These are phyloP conservation scores for Corynascus novoguineensis DNA, from an alignment of 495 filamentous ascomycete genomes.

Conservation along the genomic window DNA sequence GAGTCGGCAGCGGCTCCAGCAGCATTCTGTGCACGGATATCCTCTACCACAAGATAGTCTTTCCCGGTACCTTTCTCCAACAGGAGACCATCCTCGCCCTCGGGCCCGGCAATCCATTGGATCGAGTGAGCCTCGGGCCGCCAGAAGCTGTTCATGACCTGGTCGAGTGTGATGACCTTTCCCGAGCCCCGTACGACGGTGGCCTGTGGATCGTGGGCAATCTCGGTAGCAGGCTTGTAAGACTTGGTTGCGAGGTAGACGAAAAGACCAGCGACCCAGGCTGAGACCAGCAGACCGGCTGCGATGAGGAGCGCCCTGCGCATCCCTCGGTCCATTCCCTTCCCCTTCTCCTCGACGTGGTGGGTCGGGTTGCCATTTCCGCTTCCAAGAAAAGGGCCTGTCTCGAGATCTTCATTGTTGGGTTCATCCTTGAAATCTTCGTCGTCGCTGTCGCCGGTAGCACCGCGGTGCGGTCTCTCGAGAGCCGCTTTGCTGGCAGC, in stretches of 20 bases:
- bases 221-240: slow-evolving; percentile 56
- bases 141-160: slow-evolving; percentile 73
- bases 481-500: slow-evolving; percentile 30
- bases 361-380: slow-evolving; percentile 13
- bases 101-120: slow-evolving; percentile 79
- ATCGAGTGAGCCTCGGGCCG: slow-evolving; percentile 61
- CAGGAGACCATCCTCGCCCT: slow-evolving; percentile 81
- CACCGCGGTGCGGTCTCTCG: slow-evolving; percentile 16
- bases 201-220: slow-evolving; percentile 62
- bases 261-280: slow-evolving; percentile 74
- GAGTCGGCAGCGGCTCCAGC: slow-evolving; percentile 29
- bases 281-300: slow-evolving; percentile 59
- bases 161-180: slow-evolving; percentile 73
- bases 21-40: slow-evolving; percentile 55
- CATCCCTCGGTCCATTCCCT: slow-evolving; percentile 54
- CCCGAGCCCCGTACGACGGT: slow-evolving; percentile 61
- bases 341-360: slow-evolving; percentile 19
- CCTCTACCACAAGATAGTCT: slow-evolving; percentile 80
- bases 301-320: slow-evolving; percentile 64
- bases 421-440: slow-evolving; percentile 39
- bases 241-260: slow-evolving; percentile 63
- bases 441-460: slow-evolving; percentile 40
- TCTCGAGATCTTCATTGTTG: slow-evolving; percentile 41
- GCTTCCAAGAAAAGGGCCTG: slow-evolving; percentile 39
- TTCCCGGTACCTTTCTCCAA: slow-evolving; percentile 60